A percentile compares a stretch with the other conserved stretches of the same genome.
phyloP scores from a whole-genome alignment of 345 rosid genomes.

The Brassica juncea region DNA sequence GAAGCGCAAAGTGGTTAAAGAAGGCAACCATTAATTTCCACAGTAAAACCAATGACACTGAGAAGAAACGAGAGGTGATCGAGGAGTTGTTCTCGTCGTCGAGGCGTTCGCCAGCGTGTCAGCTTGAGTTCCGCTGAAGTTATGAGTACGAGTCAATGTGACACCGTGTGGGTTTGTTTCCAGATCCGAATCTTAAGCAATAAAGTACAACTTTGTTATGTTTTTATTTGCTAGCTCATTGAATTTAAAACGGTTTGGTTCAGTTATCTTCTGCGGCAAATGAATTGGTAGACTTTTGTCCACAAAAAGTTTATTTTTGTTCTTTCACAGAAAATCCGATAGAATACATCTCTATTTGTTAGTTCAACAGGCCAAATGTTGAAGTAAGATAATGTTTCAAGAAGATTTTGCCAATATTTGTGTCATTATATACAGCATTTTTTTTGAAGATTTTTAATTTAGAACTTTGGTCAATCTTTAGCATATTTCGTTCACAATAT shows the following conservation, averaged over 20 bases:
- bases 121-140: neutral
- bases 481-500: no score
- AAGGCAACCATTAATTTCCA: neutral
- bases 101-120: neutral
- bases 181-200: neutral
- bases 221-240: neutral
- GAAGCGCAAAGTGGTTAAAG: neutral
- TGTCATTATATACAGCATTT: no score
- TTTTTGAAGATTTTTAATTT: no score
- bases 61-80: slow-evolving; percentile 18
- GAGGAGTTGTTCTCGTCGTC: slow-evolving; percentile 13
- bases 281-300: neutral
- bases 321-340: neutral
- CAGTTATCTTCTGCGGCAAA: neutral
- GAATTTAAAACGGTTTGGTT: neutral
- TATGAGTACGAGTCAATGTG: neutral
- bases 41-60: neutral
- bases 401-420: neutral
- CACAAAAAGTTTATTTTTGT: neutral
- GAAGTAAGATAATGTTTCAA: neutral
- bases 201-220: neutral
- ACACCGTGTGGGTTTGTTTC: neutral
- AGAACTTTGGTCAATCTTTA: no score
- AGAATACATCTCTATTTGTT: neutral
- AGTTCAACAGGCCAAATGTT: neutral